Base-by-base conservation (phyloP, 345 rosid genomes). In the Euphorbia peplus region DNA sequence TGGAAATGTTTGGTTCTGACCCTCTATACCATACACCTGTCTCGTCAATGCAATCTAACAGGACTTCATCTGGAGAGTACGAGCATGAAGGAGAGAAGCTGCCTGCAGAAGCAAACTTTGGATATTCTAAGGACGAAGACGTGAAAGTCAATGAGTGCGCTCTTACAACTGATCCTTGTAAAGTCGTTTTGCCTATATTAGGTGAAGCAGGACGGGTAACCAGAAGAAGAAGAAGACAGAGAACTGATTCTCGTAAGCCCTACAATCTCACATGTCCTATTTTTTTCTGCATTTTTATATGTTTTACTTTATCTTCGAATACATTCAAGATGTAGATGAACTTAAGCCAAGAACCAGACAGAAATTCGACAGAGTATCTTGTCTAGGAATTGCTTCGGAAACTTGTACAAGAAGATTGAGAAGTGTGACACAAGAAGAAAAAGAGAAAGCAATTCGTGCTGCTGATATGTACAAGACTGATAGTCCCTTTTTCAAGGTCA, bases 401-500 rank as follows among this genome's bases (percentile, higher is more conserved):
- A 12, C 47, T 15, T 46, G 25, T 22, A 21, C 72, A 3, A 69
- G 76, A 70, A 75, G 71, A 57, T 35, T 69, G 75, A 73, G 84
- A 76, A 52, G 52, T 14, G 76, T 61, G 22, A 81, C 77, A 8
- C 7, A 52, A 1, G 83, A 79, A 74, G 81, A 70, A 39, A 81
- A 70, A 44, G 60, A 60, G 32, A 74, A 63, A 30, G 60, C 81
- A 2, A 22, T 70, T 18, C 71, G 18, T 64, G 76, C 73, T 59
- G 81, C 84, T 67, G 46, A 60, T 52, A 70, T 19, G 66, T 81
- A 76, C 63, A 70, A 73, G 60, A 54, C 83, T 1, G 47, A 52
- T 28, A 67, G 79, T 67, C 84, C 87, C 11, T 81, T 71, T 71
- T 83, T 71, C 67, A 67, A 71, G 66, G 72, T 81, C 52, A 68